Percentiles rank a stretch among this genome's conserved stretches.
Evolutionary conservation across 352 stramenopile genomes (phyloP).

Genomic region (Phytophthora ramorum): DNA sequence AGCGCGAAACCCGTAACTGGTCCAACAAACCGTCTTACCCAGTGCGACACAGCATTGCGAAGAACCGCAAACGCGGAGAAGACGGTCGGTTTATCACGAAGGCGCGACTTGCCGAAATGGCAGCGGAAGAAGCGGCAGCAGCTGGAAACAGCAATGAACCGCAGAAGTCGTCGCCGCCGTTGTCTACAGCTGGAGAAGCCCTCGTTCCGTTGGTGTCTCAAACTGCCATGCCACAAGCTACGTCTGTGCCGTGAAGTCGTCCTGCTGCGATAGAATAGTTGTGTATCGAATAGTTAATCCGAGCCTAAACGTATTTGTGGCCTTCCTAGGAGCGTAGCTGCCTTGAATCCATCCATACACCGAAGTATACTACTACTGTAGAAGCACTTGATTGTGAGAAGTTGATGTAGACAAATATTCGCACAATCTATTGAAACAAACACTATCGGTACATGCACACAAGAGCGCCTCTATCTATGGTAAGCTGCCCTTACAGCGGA

Average conservation of each 20-base stretch:
- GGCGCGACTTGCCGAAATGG: slow-evolving; percentile 75
- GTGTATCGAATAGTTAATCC: slow-evolving; percentile 24
- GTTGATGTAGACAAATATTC: not conserved
- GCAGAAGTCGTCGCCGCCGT: slow-evolving; percentile 24
- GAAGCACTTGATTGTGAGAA: not conserved
- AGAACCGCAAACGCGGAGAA: slow-evolving; percentile 83
- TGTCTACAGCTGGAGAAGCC: slow-evolving; percentile 19
- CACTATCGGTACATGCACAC: not conserved
- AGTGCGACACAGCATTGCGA: slow-evolving; percentile 84
- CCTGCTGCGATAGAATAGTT: slow-evolving; percentile 36
- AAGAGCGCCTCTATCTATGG: slow-evolving; percentile 2
- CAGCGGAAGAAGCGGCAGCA: slow-evolving; percentile 51
- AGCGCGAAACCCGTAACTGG: slow-evolving; percentile 86
- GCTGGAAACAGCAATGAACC: slow-evolving; percentile 19
- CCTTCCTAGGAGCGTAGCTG: not conserved
- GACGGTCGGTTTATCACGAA: slow-evolving; percentile 88
- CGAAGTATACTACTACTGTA: no score
- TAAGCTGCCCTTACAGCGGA: slow-evolving; percentile 44
- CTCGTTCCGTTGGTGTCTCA: slow-evolving; percentile 27
- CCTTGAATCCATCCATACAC: no score
- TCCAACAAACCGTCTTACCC: slow-evolving; percentile 88
- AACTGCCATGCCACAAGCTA: slow-evolving; percentile 37
- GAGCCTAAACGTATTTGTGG: not conserved
- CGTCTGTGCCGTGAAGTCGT: slow-evolving; percentile 36
- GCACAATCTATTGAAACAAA: slow-evolving; percentile 5